Evolutionary conservation across 257 asterid genomes (phyloP).

Genomic region (Scutellaria galericulata): DNA sequence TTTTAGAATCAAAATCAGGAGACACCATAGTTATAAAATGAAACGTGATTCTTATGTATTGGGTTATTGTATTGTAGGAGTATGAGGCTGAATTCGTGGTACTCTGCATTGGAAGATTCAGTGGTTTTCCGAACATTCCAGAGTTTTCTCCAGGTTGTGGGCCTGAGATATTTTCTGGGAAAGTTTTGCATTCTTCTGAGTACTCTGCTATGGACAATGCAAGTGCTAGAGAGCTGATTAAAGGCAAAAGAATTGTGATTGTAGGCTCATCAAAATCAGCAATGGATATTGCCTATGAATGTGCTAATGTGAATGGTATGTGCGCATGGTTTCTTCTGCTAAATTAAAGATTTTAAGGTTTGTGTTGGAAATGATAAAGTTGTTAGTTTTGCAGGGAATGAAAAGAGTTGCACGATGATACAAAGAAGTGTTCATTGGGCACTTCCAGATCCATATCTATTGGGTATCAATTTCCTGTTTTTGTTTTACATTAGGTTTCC

Average conservation of each 20-base stretch:
- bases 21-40: not conserved
- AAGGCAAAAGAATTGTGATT: slow-evolving; percentile 48
- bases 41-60: not conserved
- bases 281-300: slow-evolving; percentile 51
- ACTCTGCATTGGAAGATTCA: slow-evolving; percentile 59
- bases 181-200: slow-evolving; percentile 59
- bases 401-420: slow-evolving; percentile 58
- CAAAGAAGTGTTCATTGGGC: slow-evolving; percentile 57
- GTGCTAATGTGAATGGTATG: slow-evolving; percentile 50
- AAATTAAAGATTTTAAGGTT: no score
- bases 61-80: slow-evolving; percentile 43
- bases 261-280: slow-evolving; percentile 62
- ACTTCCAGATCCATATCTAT: slow-evolving; percentile 35
- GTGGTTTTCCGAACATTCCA: slow-evolving; percentile 56
- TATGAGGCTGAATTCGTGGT: slow-evolving; percentile 55
- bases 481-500: slow-evolving; percentile 49
- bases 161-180: slow-evolving; percentile 54
- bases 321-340: not conserved
- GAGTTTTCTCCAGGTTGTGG: slow-evolving; percentile 47
- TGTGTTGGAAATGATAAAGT: no score
- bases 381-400: slow-evolving; percentile 37
- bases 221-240: slow-evolving; percentile 46
- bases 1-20: not conserved
- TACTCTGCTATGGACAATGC: slow-evolving; percentile 50
- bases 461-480: slow-evolving; percentile 41